Base-by-base conservation (phyloP, 768 basidiomycete species). In the Lentinula sp. region DNA sequence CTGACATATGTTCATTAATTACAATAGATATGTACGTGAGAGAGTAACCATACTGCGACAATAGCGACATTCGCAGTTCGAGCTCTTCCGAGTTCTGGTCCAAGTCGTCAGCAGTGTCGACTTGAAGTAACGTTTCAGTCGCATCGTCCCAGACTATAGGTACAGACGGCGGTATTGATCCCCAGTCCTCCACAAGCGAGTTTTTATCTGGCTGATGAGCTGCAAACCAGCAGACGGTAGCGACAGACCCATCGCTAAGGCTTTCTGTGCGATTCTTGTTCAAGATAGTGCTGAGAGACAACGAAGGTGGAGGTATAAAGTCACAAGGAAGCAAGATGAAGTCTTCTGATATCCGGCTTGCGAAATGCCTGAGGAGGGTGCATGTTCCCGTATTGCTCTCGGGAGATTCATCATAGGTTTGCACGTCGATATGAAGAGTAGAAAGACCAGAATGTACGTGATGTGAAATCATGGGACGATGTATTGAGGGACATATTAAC, bases 271-370 rank as follows among this genome's bases (percentile, higher is more conserved):
- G 85, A 70, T 95, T 95, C 68, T 86, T 89, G 72, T 98, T 86
- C 48, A 97, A 76, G 1, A 97, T 74, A 0, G 74, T 75, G 34
- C 80, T 80, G 6, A 98, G 80, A 5, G 87, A 77, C n/a, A 97
- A 78, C 0, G 83, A 75, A 0, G 86, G 76, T 0, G 94, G 88
- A 8, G 94, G 87, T 21, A 94, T 80, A 54, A 97, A 91, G 71
- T 98, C 95, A 69, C 94, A 97, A 6, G 95, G 89, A 1, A 98
- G 81, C 23, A 98, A 73, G 43, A 97, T 83, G 71, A 97, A 95
- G 71, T 97, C 95, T 62, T 85, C 85, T 63, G 82, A 52, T 63
- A 95, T 94, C 52, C 86, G 85, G 52, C 70, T 75, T 9, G 90
- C 80, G 71, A 95, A 92, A 68, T 93, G 84, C 56, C 85, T 82